Base-by-base conservation (phyloP, 352 stramenopile genomes). In the Elongisporangium undulatum region DNA sequence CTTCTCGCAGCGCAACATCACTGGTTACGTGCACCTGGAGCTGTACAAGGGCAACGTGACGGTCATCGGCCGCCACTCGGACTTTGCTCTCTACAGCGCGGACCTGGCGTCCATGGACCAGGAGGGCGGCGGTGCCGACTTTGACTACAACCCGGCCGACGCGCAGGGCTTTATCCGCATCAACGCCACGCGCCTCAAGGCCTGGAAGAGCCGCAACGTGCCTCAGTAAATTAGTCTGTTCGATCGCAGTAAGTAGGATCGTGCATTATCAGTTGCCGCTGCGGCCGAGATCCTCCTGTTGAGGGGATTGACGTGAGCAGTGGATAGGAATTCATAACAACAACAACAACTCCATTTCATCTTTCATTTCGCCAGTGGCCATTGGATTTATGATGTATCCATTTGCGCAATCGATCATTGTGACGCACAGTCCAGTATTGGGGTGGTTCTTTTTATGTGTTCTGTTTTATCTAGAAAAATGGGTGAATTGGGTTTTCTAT, bases 41-140 rank as follows among this genome's bases (percentile, higher is more conserved):
- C 87, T 99, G 38, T 98, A 99, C 88, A 99, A 99, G 92, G 97
- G 97, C 61, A 99, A 99, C 81, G 81, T 97, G 45, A 99, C 91
- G 51, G 82, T 98, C 24, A 80, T 93, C 45, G 96, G 97, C 69
- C 92, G 97, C 59, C 79, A 90, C 58, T 97, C 81, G 62, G 82
- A 95, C 55, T 94, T 97, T 66, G 89, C 90, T 29, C 83, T 99
- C 55, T 99, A 99, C 90, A 97, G 95, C 73, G 90, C 94, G 20
- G 95, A 99, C 75, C 85, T 99, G 60, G 96, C 96, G 15, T 98
- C 88, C 67, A 99, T 99, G 97, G 97, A 99, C 77, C 96, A 98
- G 79, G 96, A 99, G 72, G 94, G 95, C 50, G 96, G 96, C 54
- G 95, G 95, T 17, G 91, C 78, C 62, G 71, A 88, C 67, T 98